Percentiles rank a stretch among this genome's conserved stretches.
These are phyloP conservation scores for Rhizophagus clarus DNA, from an alignment of 192 early-diverging fungal species.

Conservation along the genomic window DNA sequence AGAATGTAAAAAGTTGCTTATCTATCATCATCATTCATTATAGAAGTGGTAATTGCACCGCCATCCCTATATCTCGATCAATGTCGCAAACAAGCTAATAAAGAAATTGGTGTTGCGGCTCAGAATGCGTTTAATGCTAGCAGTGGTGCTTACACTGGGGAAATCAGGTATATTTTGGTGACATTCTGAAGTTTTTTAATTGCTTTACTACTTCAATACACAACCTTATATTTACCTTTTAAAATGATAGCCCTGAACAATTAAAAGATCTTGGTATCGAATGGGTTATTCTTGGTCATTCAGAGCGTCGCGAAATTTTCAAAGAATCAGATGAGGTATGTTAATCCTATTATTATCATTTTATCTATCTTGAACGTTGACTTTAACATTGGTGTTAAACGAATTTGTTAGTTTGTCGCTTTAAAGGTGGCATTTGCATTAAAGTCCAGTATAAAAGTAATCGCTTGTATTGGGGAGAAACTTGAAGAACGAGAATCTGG, in stretches of 20 bases:
- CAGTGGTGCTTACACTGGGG: constrained; percentile 96
- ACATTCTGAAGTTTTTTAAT: neutral
- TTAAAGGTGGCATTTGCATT: constrained; percentile 90
- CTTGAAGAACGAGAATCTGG: constrained; percentile 91
- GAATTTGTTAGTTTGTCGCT: constrained; percentile 63
- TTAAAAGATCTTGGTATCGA: constrained; percentile 93
- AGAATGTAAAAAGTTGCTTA: neutral
- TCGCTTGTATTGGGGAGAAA: constrained; percentile 96
- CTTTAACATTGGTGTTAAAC: neutral
- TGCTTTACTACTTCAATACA: neutral
- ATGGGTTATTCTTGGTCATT: constrained; percentile 99
- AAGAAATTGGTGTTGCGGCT: constrained; percentile 89
- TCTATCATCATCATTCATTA: neutral
- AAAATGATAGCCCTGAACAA: constrained; percentile 71
- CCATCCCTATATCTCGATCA: constrained; percentile 89
- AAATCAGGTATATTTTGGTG: constrained; percentile 66
- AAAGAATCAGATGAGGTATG: constrained; percentile 80
- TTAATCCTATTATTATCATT: neutral
- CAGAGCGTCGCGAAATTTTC: constrained; percentile 95
- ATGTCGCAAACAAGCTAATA: constrained; percentile 74
- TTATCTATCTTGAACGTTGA: neutral
- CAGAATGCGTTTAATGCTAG: constrained; percentile 91
- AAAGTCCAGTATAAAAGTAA: constrained; percentile 86
- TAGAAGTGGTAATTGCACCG: constrained; percentile 97
- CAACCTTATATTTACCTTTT: neutral